Conservation (phyloP, 805 yeast genomes). For the Ogataea nakhonphanomensis region DNA sequence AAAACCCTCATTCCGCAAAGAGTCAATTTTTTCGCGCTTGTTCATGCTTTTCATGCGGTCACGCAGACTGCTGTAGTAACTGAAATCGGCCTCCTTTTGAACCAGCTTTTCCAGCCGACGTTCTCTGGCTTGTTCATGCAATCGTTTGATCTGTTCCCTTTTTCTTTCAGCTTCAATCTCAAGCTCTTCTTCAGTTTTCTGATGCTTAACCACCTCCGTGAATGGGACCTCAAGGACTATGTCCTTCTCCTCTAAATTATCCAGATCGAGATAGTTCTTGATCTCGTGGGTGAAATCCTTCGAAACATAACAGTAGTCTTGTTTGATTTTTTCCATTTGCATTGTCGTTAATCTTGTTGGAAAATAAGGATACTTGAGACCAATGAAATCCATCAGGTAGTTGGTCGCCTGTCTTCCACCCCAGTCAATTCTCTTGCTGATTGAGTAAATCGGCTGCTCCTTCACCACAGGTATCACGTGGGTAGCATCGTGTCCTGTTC, state of each 20-base stretch:
- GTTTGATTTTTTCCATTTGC: conserved; percentile 66
- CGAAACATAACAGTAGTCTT: conserved; percentile 78
- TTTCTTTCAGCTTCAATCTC: conserved; percentile 73
- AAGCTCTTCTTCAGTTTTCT: conserved; percentile 81
- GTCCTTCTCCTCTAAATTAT: conserved; percentile 64
- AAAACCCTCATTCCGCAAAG: conserved; percentile 70
- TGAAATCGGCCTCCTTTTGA: conserved; percentile 77
- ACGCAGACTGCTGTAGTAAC: conserved; percentile 60
- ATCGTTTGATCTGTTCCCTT: conserved; percentile 77
- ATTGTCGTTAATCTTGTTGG: conserved; percentile 65
- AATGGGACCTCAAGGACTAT: conserved; percentile 81
- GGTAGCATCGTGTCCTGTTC: conserved; percentile 80
- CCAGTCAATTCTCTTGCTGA: conserved; percentile 82
- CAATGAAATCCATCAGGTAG: conserved; percentile 58
- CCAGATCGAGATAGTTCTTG: conserved; percentile 52
- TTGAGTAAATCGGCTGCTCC: conserved; percentile 63
- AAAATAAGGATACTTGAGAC: conserved; percentile 86
- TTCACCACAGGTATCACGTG: conserved; percentile 75
- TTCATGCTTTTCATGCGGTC: conserved; percentile 48
- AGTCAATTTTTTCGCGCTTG: conserved; percentile 51
- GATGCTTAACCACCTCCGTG: conserved; percentile 58
- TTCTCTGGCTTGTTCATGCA: conserved; percentile 91
- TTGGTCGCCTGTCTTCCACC: conserved; percentile 78
- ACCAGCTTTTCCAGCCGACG: conserved; percentile 74
- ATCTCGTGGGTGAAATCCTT: conserved; percentile 64